These are phyloP conservation scores for Periglandula ipomoeae DNA, from an alignment of 2,329 filamentous ascomycete species.

Conservation along the genomic window DNA sequence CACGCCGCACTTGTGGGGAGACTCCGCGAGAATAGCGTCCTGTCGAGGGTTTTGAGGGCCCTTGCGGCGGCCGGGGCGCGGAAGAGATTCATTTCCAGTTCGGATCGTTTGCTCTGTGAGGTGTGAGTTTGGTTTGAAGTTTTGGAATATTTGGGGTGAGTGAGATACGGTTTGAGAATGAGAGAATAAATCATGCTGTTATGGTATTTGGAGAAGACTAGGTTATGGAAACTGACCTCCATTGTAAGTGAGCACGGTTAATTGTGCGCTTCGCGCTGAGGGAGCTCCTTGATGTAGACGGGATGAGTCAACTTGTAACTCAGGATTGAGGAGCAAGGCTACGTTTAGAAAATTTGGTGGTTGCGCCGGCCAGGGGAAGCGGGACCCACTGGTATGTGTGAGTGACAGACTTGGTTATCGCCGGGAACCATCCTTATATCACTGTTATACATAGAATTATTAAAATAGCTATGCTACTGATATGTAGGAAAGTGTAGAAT, in stretches of 20 bases:
- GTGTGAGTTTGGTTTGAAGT: no score
- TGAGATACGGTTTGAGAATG: neutral
- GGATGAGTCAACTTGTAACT: no score
- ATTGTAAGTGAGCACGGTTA: slow-evolving; percentile 11
- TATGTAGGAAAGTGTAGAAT: no score
- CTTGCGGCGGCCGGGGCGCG: slow-evolving; percentile 67
- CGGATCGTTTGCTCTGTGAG: slow-evolving; percentile 12
- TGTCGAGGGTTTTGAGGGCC: slow-evolving; percentile 71
- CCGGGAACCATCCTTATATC: no score
- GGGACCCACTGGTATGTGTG: no score
- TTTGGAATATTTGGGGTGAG: neutral
- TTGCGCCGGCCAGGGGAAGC: neutral
- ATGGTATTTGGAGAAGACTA: neutral
- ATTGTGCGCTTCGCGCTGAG: neutral
- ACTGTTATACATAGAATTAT: no score
- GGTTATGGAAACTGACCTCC: slow-evolving; percentile 17
- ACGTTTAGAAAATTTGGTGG: neutral
- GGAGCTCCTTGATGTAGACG: neutral
- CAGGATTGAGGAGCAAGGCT: no score
- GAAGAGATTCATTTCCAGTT: slow-evolving; percentile 49
- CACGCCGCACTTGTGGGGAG: slow-evolving; percentile 71
- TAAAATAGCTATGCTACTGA: no score
- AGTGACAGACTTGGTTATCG: no score
- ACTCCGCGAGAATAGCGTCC: slow-evolving; percentile 69
- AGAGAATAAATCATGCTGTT: neutral